A percentile compares a stretch with the other conserved stretches of the same genome.
Conservation (phyloP, 768 basidiomycete genomes). For the Gloeostereum incarnatum region DNA sequence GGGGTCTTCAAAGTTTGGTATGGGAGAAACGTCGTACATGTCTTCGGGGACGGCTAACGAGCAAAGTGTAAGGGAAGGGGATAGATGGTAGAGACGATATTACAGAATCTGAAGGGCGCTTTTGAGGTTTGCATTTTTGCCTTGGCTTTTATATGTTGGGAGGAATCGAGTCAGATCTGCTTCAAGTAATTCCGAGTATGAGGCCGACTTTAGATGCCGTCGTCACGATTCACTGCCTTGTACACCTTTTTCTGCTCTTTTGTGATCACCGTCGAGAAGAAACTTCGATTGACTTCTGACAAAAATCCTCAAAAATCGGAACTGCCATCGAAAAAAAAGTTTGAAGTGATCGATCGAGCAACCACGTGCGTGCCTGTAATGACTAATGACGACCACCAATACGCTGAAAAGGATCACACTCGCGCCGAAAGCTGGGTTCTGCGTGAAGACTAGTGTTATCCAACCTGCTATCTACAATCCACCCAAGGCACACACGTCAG, state of each 20-base stretch:
- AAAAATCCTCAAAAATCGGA: no score
- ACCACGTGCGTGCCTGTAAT: no score
- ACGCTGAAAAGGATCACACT: no score
- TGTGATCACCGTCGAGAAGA: no score
- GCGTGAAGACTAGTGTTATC: slow-evolving; percentile 48
- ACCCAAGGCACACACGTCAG: slow-evolving; percentile 5
- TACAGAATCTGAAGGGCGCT: slow-evolving; percentile 27
- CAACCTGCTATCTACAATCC: slow-evolving; percentile 28
- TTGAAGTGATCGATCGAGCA: no score
- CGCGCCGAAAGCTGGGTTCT: slow-evolving; percentile 60
- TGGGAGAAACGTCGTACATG: slow-evolving; percentile 50
- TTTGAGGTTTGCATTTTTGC: slow-evolving; percentile 21
- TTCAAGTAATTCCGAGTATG: background rate
- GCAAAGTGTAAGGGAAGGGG: slow-evolving; percentile 12
- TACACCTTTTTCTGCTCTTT: no score
- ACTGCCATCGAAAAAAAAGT: no score
- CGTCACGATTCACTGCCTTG: no score
- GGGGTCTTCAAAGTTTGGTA: slow-evolving; percentile 56
- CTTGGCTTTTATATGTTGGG: slow-evolving; percentile 12
- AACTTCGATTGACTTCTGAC: no score
- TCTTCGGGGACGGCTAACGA: slow-evolving; percentile 31
- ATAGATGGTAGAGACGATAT: slow-evolving; percentile 10
- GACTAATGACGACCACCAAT: no score
- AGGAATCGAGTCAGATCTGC: slow-evolving; percentile 1
- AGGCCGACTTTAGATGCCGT: no score